A percentile compares a stretch with the other conserved stretches of the same genome.
phyloP scores from a whole-genome alignment of 2,329 filamentous ascomycete species.

The Fusarium sp. region DNA sequence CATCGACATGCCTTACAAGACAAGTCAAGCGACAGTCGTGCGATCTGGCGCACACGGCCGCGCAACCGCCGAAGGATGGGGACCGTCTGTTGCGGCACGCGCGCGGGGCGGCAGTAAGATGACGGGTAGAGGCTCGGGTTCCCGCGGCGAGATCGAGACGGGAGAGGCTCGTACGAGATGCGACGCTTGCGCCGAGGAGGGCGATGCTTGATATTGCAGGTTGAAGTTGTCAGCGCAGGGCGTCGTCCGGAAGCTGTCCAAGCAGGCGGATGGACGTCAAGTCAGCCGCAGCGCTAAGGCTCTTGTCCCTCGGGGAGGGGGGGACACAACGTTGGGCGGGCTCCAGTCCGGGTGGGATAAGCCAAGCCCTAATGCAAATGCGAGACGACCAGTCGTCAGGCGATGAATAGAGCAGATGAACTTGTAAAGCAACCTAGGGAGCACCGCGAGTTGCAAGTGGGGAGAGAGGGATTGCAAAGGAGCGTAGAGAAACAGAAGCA shows the following conservation, averaged over 20 bases:
- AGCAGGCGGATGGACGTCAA: slow-evolving; percentile 37
- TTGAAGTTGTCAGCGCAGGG: slow-evolving; percentile 20
- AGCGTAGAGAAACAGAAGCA: slow-evolving; percentile 43
- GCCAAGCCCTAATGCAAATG: slow-evolving; percentile 45
- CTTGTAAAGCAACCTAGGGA: slow-evolving; percentile 19
- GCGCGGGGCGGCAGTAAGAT: slow-evolving; percentile 35
- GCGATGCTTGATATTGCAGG: slow-evolving; percentile 15
- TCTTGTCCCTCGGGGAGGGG: slow-evolving; percentile 11
- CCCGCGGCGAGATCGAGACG: slow-evolving; percentile 23
- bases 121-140: slow-evolving; percentile 23
- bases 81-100: slow-evolving; percentile 23
- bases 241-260: slow-evolving; percentile 22
- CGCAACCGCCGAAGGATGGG: slow-evolving; percentile 40
- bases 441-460: slow-evolving; percentile 25
- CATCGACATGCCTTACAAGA: slow-evolving; percentile 47
- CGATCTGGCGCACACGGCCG: slow-evolving; percentile 45
- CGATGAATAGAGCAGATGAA: slow-evolving; percentile 31
- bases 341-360: slow-evolving; percentile 41
- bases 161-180: slow-evolving; percentile 3
- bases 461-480: slow-evolving; percentile 37
- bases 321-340: slow-evolving; percentile 1
- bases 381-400: slow-evolving; percentile 47
- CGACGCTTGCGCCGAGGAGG: slow-evolving; percentile 26
- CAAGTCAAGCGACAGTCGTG: slow-evolving; percentile 41
- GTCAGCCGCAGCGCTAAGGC: slow-evolving; percentile 41